Evolutionary conservation across 169 alveolate species (phyloP).

Genomic region (Cryptosporidium bovis): DNA sequence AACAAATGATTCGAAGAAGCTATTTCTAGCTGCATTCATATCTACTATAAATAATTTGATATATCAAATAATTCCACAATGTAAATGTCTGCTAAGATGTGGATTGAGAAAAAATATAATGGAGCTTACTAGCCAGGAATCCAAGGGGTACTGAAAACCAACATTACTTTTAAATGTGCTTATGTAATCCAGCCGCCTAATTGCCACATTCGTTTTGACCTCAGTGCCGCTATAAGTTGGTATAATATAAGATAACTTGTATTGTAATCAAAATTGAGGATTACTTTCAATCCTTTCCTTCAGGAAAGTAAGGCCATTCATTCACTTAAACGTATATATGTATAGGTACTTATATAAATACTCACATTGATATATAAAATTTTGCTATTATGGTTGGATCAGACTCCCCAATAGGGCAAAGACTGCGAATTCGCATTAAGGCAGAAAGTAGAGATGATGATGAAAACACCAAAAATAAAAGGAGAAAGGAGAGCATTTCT

Average conservation of each 20-base stretch:
- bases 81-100: conserved; percentile 60
- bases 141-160: conserved; percentile 21
- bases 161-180: no score
- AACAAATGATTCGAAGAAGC: conserved; percentile 22
- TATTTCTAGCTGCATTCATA: conserved; percentile 26
- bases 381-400: conserved; percentile 48
- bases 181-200: no score
- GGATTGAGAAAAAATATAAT: conserved; percentile 47
- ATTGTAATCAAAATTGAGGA: no score
- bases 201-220: no score
- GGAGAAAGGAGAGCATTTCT: conserved; percentile 28
- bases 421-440: conserved; percentile 66
- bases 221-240: no score
- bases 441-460: conserved; percentile 44
- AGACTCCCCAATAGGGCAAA: conserved; percentile 56
- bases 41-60: conserved; percentile 15
- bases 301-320: no score
- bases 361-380: no score
- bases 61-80: conserved; percentile 32
- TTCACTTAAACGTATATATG: no score
- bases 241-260: no score
- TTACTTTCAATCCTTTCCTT: no score
- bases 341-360: no score
- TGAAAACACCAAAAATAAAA: conserved; percentile 11
- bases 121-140: conserved; percentile 48